Percentiles rank a stretch among this genome's conserved stretches.
These are phyloP conservation scores for Pleurotus platypus DNA, from an alignment of 768 basidiomycete species.

Conservation along the genomic window DNA sequence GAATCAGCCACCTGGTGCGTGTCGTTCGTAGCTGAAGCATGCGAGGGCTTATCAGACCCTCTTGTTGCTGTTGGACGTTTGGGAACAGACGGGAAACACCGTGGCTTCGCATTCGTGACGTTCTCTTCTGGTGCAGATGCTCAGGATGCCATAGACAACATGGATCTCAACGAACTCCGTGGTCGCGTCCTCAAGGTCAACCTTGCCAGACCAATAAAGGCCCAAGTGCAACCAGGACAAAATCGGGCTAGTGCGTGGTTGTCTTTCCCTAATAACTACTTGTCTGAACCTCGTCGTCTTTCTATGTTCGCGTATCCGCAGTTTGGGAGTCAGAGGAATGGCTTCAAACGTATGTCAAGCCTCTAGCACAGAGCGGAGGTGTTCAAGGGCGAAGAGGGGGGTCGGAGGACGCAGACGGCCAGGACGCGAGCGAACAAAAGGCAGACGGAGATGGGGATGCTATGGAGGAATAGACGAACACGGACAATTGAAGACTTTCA, in stretches of 20 bases:
- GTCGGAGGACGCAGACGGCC: slow-evolving; percentile 13
- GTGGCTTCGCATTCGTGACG: slow-evolving; percentile 93
- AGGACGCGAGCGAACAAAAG: slow-evolving; percentile 19
- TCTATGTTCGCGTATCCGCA: too few relatives aligned
- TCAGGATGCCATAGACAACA: slow-evolving; percentile 97
- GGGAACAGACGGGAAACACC: slow-evolving; percentile 67
- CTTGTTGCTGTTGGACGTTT: not conserved
- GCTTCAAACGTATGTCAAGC: slow-evolving; percentile 79
- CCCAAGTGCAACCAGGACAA: slow-evolving; percentile 56
- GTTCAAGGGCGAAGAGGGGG: slow-evolving; percentile 48
- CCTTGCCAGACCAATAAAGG: slow-evolving; percentile 80
- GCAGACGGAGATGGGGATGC: slow-evolving; percentile 37
- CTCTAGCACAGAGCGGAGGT: slow-evolving; percentile 70
- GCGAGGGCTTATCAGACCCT: not conserved
- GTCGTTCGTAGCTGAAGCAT: not conserved
- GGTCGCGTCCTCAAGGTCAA: slow-evolving; percentile 81
- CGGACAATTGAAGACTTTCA: too few relatives aligned
- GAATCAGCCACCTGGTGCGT: slow-evolving; percentile 54
- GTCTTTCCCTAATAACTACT: not conserved
- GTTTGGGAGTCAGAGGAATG: slow-evolving; percentile 98
- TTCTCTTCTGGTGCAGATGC: slow-evolving; percentile 80
- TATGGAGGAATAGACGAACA: slow-evolving; percentile 59
- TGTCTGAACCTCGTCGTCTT: not conserved
- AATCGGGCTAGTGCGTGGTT: slow-evolving; percentile 69
- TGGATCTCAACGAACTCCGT: slow-evolving; percentile 89